Evolutionary conservation across 176 grass and related monocot species (phyloP).

Genomic region (Olyra latifolia): DNA sequence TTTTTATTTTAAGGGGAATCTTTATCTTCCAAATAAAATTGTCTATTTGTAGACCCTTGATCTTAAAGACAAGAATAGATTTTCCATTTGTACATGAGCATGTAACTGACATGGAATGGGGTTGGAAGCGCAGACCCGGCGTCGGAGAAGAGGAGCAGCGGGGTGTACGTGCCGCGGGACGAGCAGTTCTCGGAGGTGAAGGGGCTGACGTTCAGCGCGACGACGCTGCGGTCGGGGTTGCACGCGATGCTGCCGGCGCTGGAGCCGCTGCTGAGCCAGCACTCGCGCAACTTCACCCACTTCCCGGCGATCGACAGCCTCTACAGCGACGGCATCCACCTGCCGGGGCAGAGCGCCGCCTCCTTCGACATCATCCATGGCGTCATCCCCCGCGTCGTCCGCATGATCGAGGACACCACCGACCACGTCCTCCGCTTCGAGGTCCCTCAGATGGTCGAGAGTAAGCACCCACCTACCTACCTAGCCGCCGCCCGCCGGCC

Average conservation of each 20-base stretch:
- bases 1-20: no score
- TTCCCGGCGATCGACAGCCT: constrained; percentile 84
- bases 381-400: constrained; percentile 58
- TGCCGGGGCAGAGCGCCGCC: constrained; percentile 21
- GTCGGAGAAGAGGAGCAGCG: constrained; percentile 43
- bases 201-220: constrained; percentile 51
- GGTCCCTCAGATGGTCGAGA: constrained; percentile 62
- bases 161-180: constrained; percentile 64
- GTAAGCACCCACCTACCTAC: constrained; percentile 29
- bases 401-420: constrained; percentile 48
- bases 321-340: constrained; percentile 57
- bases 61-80: no score
- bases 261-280: constrained; percentile 32
- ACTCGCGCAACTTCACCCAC: constrained; percentile 56
- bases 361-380: constrained; percentile 28
- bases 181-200: constrained; percentile 89
- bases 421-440: constrained; percentile 79
- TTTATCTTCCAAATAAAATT: no score
- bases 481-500: background rate
- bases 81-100: no score
- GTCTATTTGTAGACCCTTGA: no score
- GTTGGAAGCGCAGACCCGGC: constrained; percentile 37
- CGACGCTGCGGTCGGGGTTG: constrained; percentile 54
- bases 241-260: constrained; percentile 60
- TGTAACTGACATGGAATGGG: no score